Conservation (phyloP, 2,329 filamentous ascomycete species). For the Trichoderma asperellum region DNA sequence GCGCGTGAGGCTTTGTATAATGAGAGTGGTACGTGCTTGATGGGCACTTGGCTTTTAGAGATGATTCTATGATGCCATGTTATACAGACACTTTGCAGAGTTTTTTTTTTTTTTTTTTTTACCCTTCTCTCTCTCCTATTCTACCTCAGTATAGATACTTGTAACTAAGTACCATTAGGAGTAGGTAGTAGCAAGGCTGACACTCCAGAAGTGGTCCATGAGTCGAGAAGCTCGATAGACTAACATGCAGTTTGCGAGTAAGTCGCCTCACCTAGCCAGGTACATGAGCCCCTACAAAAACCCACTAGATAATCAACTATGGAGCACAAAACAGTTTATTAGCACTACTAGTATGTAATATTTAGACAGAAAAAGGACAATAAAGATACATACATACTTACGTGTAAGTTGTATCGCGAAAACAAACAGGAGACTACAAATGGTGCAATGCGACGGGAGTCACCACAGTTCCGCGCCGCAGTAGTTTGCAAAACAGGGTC, state of each 20-base stretch:
- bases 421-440: background rate
- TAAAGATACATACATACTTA: background rate
- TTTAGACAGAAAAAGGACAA: background rate
- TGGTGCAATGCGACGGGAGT: slow-evolving; percentile 11
- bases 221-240: background rate
- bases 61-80: background rate
- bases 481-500: background rate
- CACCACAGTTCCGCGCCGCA: background rate
- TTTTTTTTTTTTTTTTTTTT: background rate
- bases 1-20: background rate
- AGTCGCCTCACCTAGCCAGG: background rate
- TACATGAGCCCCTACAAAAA: background rate
- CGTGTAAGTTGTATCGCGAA: slow-evolving; percentile 1
- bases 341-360: background rate
- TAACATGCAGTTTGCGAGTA: background rate
- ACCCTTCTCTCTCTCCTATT: background rate
- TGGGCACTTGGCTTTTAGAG: background rate
- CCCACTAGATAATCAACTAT: background rate
- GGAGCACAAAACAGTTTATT: background rate
- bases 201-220: background rate
- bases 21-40: background rate
- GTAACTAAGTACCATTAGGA: background rate
- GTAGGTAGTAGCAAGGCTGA: background rate
- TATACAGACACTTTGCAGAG: background rate
- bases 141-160: background rate